These are phyloP conservation scores for Xerocomellus amylosporus DNA, from an alignment of 768 basidiomycete species.

Conservation along the genomic window DNA sequence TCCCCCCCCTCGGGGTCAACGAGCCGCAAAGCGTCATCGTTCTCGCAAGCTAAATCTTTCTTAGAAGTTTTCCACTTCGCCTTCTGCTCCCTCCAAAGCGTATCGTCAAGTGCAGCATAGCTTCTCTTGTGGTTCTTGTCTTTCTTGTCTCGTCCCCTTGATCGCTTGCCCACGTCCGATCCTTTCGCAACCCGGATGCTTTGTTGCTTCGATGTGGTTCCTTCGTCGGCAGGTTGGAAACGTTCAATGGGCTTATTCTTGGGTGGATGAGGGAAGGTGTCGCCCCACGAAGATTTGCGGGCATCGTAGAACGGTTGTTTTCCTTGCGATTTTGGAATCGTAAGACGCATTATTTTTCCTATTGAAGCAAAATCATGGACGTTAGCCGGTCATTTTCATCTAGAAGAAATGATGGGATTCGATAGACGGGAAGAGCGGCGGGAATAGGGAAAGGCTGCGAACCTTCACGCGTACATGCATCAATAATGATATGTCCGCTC, in stretches of 20 bases:
- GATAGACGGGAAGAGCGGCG: constrained; percentile 6
- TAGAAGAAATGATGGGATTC: background rate
- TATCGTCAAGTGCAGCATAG: constrained; percentile 31
- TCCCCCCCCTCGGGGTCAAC: constrained; percentile 8
- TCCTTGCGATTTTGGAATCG: constrained; percentile 91
- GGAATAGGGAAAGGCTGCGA: constrained; percentile 6
- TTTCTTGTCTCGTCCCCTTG: constrained; percentile 27
- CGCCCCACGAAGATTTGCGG: constrained; percentile 91
- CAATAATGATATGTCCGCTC: constrained; percentile 88
- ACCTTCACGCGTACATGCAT: constrained; percentile 86
- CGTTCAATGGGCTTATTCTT: constrained; percentile 76
- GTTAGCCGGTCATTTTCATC: constrained; percentile 3
- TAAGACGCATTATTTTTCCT: constrained; percentile 92
- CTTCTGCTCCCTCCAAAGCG: constrained; percentile 39
- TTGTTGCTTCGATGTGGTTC: constrained; percentile 27
- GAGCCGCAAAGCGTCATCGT: constrained; percentile 3
- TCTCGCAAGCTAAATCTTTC: constrained; percentile 9
- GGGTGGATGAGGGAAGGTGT: constrained; percentile 87
- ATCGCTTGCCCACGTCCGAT: constrained; percentile 59
- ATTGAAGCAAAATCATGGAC: constrained; percentile 1
- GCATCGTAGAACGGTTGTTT: constrained; percentile 95
- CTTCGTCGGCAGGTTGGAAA: constrained; percentile 36
- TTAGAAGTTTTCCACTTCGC: constrained; percentile 29
- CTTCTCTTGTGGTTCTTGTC: constrained; percentile 22
- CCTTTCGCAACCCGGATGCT: constrained; percentile 34